Percentiles rank a stretch among this genome's conserved stretches.
These are phyloP conservation scores for Pestalotiopsis sp. DNA, from an alignment of 2,329 filamentous ascomycete species.

Conservation along the genomic window DNA sequence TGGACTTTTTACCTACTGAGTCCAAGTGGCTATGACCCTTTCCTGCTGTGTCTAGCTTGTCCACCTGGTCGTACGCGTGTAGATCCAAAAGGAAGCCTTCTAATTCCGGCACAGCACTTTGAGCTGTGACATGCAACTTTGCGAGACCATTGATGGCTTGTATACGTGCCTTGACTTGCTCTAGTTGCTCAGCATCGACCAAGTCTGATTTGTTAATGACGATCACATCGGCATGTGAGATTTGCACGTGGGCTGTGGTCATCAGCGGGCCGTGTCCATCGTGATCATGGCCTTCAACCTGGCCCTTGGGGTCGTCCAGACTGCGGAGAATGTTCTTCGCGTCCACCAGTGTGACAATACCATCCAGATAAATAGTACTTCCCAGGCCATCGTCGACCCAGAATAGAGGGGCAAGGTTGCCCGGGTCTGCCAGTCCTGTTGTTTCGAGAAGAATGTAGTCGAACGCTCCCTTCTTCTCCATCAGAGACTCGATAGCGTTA, in stretches of 20 bases:
- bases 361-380: conserved; percentile 94
- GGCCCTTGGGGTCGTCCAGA: conserved; percentile 70
- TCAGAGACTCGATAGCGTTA: conserved; percentile 90
- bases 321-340: conserved; percentile 87
- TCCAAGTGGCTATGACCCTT: conserved; percentile 93
- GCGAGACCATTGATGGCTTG: conserved; percentile 88
- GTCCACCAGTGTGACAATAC: conserved; percentile 94
- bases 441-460: conserved; percentile 98
- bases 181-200: conserved; percentile 69
- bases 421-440: conserved; percentile 91
- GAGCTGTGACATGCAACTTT: conserved; percentile 78
- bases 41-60: conserved; percentile 67
- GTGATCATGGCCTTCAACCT: conserved; percentile 54
- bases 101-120: conserved; percentile 77
- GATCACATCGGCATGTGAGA: conserved; percentile 94
- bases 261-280: conserved; percentile 66
- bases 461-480: conserved; percentile 91
- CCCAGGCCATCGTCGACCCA: conserved; percentile 97
- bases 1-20: conserved; percentile 56
- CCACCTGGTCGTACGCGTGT: conserved; percentile 87
- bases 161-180: conserved; percentile 70
- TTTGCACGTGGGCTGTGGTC: conserved; percentile 93
- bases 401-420: conserved; percentile 93
- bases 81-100: conserved; percentile 88
- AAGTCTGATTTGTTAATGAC: conserved; percentile 94